Base-by-base conservation (phyloP, 129 eudicot genomes). In the Mikania micrantha region DNA sequence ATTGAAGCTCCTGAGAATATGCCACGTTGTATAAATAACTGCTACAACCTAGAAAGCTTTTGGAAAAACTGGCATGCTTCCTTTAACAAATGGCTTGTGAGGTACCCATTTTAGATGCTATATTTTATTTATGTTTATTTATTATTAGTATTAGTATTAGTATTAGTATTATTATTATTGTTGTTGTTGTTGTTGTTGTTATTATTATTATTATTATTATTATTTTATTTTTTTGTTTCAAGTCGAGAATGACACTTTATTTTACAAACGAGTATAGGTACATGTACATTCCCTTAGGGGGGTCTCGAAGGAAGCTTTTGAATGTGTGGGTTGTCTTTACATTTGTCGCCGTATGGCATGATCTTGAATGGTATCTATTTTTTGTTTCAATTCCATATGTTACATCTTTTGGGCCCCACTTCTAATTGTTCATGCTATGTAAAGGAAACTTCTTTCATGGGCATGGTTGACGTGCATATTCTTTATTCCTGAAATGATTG, bases 51-150 rank as follows among this genome's bases (percentile, higher is more conserved):
- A 77, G 99, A 88, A 78, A 86, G 88, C 68, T 93, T 89, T 72
- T 93, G 99, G 99, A 93, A 87, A 83, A 89, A 78, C 27, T 93
- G 99, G 99, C 99, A 93, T 84, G 96, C 99, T 62, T 93, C 99
- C 47, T 93, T 78, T 80, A 93, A 93, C 84, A 93, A 87, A 78
- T 93, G 99, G 99, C 99, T 93, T 39, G 99, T 93, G 9, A 89
- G 96, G 99, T 89, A 56, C 24, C 71, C 8, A 28, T 59, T 52
- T 53, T 35, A 8, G 36, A 22, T 67, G 42, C 4, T 28, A 16
- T 66, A 3, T 19, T 28, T 59, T 5, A n/a, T n/a, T n/a, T n/a
- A n/a, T n/a, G n/a, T n/a, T n/a, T n/a, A n/a, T n/a, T n/a, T n/a
- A n/a, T n/a, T n/a, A n/a, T n/a, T n/a, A n/a, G n/a, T n/a, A n/a